Conservation (phyloP, 2,329 filamentous ascomycete genomes). For the Hypoxylon rubiginosum region DNA sequence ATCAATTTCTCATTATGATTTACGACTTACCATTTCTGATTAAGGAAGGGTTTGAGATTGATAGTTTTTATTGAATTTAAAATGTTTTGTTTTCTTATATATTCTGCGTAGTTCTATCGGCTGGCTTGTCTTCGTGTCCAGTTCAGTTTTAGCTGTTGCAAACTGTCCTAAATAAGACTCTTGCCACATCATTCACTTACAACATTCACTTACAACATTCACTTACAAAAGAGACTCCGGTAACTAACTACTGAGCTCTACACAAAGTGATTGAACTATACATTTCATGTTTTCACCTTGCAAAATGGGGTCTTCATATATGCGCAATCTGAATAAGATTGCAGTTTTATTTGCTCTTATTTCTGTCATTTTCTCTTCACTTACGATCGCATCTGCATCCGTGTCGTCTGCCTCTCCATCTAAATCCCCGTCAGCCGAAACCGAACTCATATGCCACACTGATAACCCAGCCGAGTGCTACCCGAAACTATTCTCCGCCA, state of each 20-base stretch:
- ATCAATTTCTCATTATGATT: background rate
- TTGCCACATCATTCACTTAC: constrained; percentile 46
- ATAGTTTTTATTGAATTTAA: background rate
- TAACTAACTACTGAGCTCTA: constrained; percentile 9
- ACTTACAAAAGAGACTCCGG: constrained; percentile 16
- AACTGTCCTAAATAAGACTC: constrained; percentile 49
- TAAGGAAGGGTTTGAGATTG: background rate
- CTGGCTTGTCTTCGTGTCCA: constrained; percentile 45
- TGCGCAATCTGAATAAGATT: constrained; percentile 32
- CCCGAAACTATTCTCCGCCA: constrained; percentile 73
- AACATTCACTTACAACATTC: no score
- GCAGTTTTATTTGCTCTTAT: constrained; percentile 33
- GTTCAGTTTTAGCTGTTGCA: constrained; percentile 48
- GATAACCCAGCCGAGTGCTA: constrained; percentile 73
- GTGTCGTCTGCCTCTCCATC: constrained; percentile 51
- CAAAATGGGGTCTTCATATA: constrained; percentile 41
- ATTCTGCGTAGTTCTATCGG: constrained; percentile 12
- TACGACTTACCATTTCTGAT: background rate
- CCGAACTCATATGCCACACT: constrained; percentile 75
- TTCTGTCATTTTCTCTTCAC: constrained; percentile 38
- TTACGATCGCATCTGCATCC: constrained; percentile 51
- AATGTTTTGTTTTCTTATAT: constrained; percentile 4
- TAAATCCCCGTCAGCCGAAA: constrained; percentile 55
- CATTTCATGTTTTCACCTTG: background rate
- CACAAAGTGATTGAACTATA: constrained; percentile 1